Base-by-base conservation (phyloP, 192 early-diverging fungal species). In the Coemansia sp. region DNA sequence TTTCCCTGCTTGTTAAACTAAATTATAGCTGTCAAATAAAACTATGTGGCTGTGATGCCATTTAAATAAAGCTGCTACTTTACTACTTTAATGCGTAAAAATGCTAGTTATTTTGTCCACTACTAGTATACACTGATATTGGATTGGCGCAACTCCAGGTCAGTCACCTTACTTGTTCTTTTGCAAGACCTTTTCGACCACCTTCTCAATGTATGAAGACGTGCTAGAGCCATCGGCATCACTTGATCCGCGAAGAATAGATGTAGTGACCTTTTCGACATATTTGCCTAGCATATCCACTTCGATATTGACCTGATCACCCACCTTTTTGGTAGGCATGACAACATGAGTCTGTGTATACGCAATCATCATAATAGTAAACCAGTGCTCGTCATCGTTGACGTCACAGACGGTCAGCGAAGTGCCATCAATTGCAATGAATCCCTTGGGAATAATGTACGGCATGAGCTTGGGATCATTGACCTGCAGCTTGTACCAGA, bases 261-360 rank as follows among this genome's bases (percentile, higher is more conserved):
- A 76, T 17, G 79, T 61, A 9, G 94, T 87, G 45, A 93, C 86
- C 59, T 87, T 87, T 70, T 95, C 94, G 23, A 96, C 85, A 73
- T 98, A 98, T 72, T 98, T 98, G 57, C 92, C 94, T 68, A 98
- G 83, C 88, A 96, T 94, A 69, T 99, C 97, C 2, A 97, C 95
- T 81, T 99, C 97, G 49, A 99, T 77, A 72, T 99, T 99, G 58
- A 98, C 92, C 58, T 74, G 74, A 55, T 86, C 85, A 2, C 93
- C 94, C 11, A 87, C 68, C 29, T 83, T 67, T 75, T 91, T 90
- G 8, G 48, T 65, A 6, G 93, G 87, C 83, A 98, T 85, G 22
- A 92, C 89, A 16, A 97, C 92, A 37, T 89, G 83, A 9, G 68
- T 63, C 80, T 95, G 95, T 2, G 94, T 97, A 73, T 99, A 88